phyloP scores from a whole-genome alignment of 2,329 filamentous ascomycete genomes.

The Colletotrichum australisinense region DNA sequence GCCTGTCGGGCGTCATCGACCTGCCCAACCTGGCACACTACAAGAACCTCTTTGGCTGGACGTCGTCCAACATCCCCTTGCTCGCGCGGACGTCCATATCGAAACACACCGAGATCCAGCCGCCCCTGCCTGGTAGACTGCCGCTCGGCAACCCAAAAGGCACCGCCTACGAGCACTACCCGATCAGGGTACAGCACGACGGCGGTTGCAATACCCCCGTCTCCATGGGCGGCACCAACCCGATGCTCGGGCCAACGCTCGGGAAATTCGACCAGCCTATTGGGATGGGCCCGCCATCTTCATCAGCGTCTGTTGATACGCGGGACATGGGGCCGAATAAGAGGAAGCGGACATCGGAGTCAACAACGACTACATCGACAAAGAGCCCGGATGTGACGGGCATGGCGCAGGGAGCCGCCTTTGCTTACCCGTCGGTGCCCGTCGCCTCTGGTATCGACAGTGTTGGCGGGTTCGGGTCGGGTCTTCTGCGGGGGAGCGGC shows the following conservation, averaged over 20 bases:
- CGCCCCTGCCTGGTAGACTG: conserved; percentile 57
- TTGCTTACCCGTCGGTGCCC: not conserved
- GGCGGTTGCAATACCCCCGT: not conserved
- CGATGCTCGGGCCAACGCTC: not conserved
- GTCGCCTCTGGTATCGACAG: not conserved
- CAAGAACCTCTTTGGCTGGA: conserved; percentile 42
- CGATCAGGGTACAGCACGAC: not conserved
- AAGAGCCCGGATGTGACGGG: not conserved
- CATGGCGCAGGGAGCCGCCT: not conserved
- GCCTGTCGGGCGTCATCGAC: conserved; percentile 48
- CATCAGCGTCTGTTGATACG: not conserved
- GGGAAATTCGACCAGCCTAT: not conserved
- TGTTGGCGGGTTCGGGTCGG: conserved; percentile 12
- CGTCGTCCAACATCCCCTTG: conserved; percentile 56
- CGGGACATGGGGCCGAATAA: conserved; percentile 33
- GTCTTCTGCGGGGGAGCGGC: conserved; percentile 13
- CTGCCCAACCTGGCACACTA: conserved; percentile 50
- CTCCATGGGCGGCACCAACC: not conserved
- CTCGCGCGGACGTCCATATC: conserved; percentile 58
- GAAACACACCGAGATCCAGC: conserved; percentile 51
- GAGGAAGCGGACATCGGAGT: conserved; percentile 36
- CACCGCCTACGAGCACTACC: conserved; percentile 16
- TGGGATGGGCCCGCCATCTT: not conserved
- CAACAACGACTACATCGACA: not conserved
- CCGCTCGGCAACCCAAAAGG: conserved; percentile 47